Conservation (phyloP, 805 yeast genomes). For the Myxozyma mucilagina region DNA sequence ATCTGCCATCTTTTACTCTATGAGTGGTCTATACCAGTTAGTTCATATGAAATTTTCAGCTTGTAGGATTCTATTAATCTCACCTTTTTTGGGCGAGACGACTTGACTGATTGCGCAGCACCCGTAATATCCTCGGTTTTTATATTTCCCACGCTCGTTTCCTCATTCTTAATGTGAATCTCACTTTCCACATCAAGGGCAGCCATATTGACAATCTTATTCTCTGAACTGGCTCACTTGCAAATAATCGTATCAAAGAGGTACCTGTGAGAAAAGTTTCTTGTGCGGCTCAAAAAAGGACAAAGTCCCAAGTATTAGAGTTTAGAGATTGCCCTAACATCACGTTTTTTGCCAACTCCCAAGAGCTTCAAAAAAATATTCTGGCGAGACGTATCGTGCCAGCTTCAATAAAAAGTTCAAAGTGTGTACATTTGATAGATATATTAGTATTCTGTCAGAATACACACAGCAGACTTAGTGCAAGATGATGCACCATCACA, state of each 20-base stretch:
- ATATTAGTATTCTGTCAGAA: too few species aligned
- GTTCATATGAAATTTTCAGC: neutral
- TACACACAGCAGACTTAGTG: neutral
- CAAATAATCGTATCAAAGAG: neutral
- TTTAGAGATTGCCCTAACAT: conserved; percentile 2
- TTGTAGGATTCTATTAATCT: neutral
- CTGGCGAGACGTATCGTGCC: neutral
- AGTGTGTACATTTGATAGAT: neutral
- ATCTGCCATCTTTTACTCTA: conserved; percentile 54
- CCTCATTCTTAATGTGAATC: neutral
- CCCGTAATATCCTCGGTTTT: neutral
- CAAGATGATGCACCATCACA: conserved; percentile 58
- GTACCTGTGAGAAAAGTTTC: neutral
- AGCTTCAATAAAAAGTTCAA: neutral
- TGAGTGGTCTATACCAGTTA: conserved; percentile 1
- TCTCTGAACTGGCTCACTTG: neutral
- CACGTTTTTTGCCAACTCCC: conserved; percentile 3
- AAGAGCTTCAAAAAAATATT: neutral
- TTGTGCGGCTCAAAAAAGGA: conserved; percentile 3
- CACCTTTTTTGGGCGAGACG: conserved; percentile 8
- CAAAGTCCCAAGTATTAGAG: neutral
- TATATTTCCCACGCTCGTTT: neutral
- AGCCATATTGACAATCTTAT: neutral
- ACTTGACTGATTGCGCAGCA: conserved; percentile 1
- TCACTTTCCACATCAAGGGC: conserved; percentile 1